These are phyloP conservation scores for Przewalskia tangutica DNA, from an alignment of 257 asterid genomes.

Conservation along the genomic window DNA sequence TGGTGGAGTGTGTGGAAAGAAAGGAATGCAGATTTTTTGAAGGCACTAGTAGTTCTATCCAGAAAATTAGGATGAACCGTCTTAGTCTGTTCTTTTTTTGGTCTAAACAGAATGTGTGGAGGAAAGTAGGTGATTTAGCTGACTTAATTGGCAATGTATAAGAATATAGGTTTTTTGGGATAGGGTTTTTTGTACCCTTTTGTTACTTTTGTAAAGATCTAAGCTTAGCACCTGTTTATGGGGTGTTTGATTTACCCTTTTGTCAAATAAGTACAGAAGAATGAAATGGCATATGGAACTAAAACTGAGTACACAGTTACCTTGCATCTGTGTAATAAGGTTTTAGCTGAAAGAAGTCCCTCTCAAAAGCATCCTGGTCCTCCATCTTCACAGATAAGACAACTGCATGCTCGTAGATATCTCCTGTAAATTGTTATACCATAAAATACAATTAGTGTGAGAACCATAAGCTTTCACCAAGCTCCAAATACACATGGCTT, in stretches of 20 bases:
- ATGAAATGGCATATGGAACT: background rate
- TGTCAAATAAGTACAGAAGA: background rate
- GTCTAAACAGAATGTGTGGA: too few species aligned
- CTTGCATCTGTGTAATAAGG: conserved; percentile 91
- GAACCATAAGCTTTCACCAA: background rate
- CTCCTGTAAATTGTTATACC: conserved; percentile 41
- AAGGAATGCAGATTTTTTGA: too few species aligned
- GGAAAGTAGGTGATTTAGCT: too few species aligned
- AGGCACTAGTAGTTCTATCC: too few species aligned
- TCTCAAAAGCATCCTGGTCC: conserved; percentile 89
- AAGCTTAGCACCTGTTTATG: too few species aligned
- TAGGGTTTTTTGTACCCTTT: too few species aligned
- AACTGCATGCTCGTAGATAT: conserved; percentile 90
- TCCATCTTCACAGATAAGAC: conserved; percentile 75
- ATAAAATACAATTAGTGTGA: background rate
- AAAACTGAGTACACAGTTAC: conserved; percentile 24
- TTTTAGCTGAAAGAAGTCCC: conserved; percentile 89
- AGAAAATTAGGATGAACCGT: too few species aligned
- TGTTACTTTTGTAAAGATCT: too few species aligned
- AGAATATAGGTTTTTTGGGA: too few species aligned
- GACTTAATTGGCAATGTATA: too few species aligned
- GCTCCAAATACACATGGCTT: background rate
- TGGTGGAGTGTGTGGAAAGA: too few species aligned
- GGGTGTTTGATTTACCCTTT: background rate
- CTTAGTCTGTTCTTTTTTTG: too few species aligned